phyloP scores from a whole-genome alignment of 345 rosid genomes.

The Populus ilicifolia region DNA sequence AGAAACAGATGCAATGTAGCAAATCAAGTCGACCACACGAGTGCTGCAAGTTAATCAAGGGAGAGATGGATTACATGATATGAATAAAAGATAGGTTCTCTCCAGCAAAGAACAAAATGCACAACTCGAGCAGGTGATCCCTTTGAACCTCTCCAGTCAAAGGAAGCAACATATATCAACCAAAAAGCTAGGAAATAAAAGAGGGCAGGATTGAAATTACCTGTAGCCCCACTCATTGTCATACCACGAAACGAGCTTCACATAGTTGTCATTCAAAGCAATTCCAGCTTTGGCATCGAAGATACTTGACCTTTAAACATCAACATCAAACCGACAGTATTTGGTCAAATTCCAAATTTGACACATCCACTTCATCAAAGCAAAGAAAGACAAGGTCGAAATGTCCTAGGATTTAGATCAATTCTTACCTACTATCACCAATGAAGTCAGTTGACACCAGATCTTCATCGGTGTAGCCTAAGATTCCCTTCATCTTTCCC shows the following conservation, averaged over 20 bases:
- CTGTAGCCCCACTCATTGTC: conserved; percentile 35
- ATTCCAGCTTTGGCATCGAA: conserved; percentile 35
- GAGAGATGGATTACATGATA: neutral
- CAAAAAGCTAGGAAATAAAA: neutral
- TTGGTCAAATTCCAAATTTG: neutral
- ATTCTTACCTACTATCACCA: conserved; percentile 22
- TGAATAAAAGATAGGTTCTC: neutral
- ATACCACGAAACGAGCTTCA: conserved; percentile 24
- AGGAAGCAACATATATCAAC: neutral
- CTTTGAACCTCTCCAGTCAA: neutral
- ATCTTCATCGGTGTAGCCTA: conserved; percentile 29
- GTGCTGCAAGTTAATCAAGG: conserved; percentile 17
- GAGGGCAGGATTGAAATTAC: neutral
- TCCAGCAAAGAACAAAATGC: neutral
- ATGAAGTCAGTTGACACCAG: conserved; percentile 22
- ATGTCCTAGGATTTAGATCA: neutral
- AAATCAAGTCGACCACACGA: conserved; percentile 24
- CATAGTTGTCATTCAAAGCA: conserved; percentile 20
- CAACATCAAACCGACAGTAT: neutral
- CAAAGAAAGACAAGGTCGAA: neutral
- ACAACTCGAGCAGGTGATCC: neutral
- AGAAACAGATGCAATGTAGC: conserved; percentile 5
- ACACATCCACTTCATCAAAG: neutral
- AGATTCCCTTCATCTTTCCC: conserved; percentile 29
- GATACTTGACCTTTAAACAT: conserved; percentile 20